Evolutionary conservation across 805 yeast genomes (phyloP), one percentile per base, ranked within the genome.

Genomic region (Candida hungchunana): DNA sequence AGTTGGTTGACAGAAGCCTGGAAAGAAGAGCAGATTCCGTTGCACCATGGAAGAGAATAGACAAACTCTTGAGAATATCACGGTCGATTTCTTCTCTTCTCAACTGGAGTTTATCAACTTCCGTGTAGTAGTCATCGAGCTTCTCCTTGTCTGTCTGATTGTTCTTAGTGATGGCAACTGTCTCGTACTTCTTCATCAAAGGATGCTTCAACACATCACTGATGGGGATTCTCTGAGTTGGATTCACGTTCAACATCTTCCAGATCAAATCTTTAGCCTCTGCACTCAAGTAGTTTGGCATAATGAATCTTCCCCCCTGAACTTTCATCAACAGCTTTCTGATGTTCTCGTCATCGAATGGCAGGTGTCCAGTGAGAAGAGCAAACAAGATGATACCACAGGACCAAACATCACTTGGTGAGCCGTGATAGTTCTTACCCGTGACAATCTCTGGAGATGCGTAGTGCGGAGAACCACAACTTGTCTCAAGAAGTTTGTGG

Each of bases 381-480:
- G 98, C 98, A 65, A 86, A 93, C 37, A 93, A 66, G 36, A 93
- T 93, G 43, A 93, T 86, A 51, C 98, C 97, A 64, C 97, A 89
- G 6, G 96, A 89, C 98, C 98, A 93, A 37, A 93, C 89, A 61
- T 93, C 98, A 21, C 94, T 80, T 27, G 96, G 96, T 20, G 95
- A 88, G 11, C 98, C 98, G 56, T 93, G 97, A 59, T 93, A 93
- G 42, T 79, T 87, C 43, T 82, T 77, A 24, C 98, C 98, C 10
- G 96, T 84, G 9, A 93, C 97, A 48, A 93, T 90, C 59, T 93
- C 98, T 0, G 98, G 98, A 8, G 96, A 86, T 2, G 97, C 98
- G 60, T 93, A 93, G 60, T 93, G 98, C 7, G 98, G 98, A 13
- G 97, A 88, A 1, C 98, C 98, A 62, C 98, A 93, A 14, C 94